A percentile compares a stretch with the other conserved stretches of the same genome.
phyloP scores from a whole-genome alignment of 73 alveolate species.

The Tetrahymena malaccensis region DNA sequence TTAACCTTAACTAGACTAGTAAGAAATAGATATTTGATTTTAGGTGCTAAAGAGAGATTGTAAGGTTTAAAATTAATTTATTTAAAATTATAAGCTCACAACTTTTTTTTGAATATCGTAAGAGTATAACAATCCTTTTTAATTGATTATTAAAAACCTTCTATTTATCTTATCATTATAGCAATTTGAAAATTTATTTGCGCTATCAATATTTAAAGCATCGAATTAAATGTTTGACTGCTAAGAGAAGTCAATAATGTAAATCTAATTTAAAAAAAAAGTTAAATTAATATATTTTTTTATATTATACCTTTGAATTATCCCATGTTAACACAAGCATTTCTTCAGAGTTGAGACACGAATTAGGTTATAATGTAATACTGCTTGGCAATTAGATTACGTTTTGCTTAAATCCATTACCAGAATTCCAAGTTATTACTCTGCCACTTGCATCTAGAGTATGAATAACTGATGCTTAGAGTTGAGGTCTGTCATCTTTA shows the following conservation, averaged over 20 bases:
- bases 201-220: not conserved
- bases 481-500: not conserved
- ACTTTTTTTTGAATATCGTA: not conserved
- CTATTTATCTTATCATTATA: not conserved
- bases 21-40: not conserved
- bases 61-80: not conserved
- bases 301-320: not conserved
- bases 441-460: not conserved
- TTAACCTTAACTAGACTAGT: not conserved
- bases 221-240: not conserved
- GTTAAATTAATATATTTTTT: not conserved
- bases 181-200: not conserved
- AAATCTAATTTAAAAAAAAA: not conserved
- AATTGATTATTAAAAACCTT: not conserved
- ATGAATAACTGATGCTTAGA: not conserved
- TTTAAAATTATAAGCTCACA: not conserved
- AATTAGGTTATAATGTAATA: not conserved
- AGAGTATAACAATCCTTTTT: not conserved
- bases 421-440: not conserved
- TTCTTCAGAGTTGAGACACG: not conserved
- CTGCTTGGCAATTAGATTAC: not conserved
- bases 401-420: not conserved
- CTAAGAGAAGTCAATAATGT: not conserved
- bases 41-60: not conserved
- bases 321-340: not conserved